phyloP scores from a whole-genome alignment of 2,329 filamentous ascomycete genomes.

The Rosellinia necatrix region DNA sequence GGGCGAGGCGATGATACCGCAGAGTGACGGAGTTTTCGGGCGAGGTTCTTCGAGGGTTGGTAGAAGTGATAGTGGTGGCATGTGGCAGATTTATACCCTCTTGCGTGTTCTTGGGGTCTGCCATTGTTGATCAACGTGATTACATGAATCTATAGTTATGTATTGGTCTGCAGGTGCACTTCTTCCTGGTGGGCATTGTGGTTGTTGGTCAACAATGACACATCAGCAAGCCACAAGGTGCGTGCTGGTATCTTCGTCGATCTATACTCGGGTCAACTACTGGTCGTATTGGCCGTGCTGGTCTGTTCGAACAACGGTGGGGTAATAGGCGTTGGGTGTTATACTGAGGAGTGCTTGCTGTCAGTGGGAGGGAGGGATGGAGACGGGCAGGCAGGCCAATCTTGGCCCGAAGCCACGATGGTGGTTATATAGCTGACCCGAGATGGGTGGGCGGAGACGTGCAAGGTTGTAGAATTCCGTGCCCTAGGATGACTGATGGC shows the following conservation, averaged over 20 bases:
- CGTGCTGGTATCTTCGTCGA: not conserved
- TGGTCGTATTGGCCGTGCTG: not conserved
- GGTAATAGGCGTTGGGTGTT: not conserved
- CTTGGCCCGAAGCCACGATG: slow-evolving; percentile 6
- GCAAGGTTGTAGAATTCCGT: not conserved
- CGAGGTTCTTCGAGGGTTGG: slow-evolving; percentile 46
- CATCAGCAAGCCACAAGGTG: not conserved
- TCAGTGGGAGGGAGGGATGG: no score
- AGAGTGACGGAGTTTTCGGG: slow-evolving; percentile 55
- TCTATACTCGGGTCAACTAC: not conserved
- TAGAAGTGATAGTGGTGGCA: slow-evolving; percentile 33
- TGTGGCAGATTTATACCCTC: slow-evolving; percentile 30
- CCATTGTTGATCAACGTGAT: slow-evolving; percentile 31
- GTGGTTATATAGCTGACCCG: not conserved
- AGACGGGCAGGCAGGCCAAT: not conserved
- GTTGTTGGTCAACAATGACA: slow-evolving; percentile 12
- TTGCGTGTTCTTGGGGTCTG: slow-evolving; percentile 34
- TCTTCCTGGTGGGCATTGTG: slow-evolving; percentile 23
- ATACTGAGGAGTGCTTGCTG: not conserved
- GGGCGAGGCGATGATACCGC: slow-evolving; percentile 50
- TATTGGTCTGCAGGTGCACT: slow-evolving; percentile 5
- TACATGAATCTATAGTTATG: slow-evolving; percentile 22
- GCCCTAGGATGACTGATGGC: not conserved
- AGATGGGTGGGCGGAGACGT: not conserved
- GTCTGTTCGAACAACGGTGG: not conserved